Base-by-base conservation (phyloP, 2,329 filamentous ascomycete genomes). In the Ceratocystis alfenasii region DNA sequence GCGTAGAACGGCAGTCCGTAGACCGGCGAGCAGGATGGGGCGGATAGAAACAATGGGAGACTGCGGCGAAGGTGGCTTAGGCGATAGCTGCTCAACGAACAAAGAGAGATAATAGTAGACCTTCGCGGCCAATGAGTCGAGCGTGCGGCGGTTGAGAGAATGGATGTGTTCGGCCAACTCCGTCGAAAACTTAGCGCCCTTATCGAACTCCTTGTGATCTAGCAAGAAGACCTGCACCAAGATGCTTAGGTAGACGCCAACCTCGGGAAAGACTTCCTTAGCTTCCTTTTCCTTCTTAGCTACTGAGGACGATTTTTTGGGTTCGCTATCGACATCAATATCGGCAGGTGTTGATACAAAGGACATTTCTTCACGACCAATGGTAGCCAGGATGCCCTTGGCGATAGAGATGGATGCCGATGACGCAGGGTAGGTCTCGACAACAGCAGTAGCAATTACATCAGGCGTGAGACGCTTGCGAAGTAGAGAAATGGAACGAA, bases 81-180 rank as follows among this genome's bases (percentile, higher is more conserved):
- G 92, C 68, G 86, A 84, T 69, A 95, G 83, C 76, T 95, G 87
- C 81, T 99, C 94, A 78, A 88, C 90, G 80, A 97, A 97, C 71
- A 97, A 81, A 28, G 90, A 90, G 78, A 90, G 96, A 81, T 99
- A 99, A 78, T 96, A 97, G 82, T 96, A 99, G 69, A 93, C 91
- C 77, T 95, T 95, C 70, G 93, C 91, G 67, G 92, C 89, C 67
- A 99, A 84, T 62, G 92, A 91, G 76, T 99, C 94, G 69, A 99
- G 80, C 28, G 94, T 97, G 71, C 94, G 87, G 69, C 94, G 88
- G 80, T 99, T 99, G 74, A 95, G 82, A 64, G 86, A 82, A 72
- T 95, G 90, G 74, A 97, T 87, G 74, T 88, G 87, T 73, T 93
- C 89, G 63, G 91, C 86, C 65, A 99, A 82, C 71, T 86, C 85